phyloP scores from a whole-genome alignment of 192 early-diverging fungal species.

The Funneliformis geosporum region DNA sequence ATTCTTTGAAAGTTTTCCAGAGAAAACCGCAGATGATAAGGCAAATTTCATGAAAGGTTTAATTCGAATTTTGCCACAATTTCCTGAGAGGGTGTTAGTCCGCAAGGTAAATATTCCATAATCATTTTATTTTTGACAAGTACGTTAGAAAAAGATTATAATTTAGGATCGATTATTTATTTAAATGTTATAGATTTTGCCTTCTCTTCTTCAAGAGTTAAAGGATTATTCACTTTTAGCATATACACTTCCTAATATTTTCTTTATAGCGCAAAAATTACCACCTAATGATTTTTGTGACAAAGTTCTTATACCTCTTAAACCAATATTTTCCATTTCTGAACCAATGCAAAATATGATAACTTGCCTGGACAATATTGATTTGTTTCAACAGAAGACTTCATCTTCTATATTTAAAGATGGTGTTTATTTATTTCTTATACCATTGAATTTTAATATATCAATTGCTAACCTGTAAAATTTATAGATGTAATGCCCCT shows the following conservation, averaged over 20 bases:
- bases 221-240: slow-evolving; percentile 75
- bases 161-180: background rate
- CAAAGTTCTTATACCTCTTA: slow-evolving; percentile 61
- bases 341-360: slow-evolving; percentile 70
- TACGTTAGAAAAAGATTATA: too few relatives aligned
- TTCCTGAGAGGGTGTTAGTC: slow-evolving; percentile 66
- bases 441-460: background rate
- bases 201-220: slow-evolving; percentile 67
- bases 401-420: slow-evolving; percentile 63
- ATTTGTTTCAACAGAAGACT: slow-evolving; percentile 67
- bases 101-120: slow-evolving; percentile 59
- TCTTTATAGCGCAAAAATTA: slow-evolving; percentile 66
- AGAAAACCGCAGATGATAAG: slow-evolving; percentile 78
- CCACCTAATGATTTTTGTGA: slow-evolving; percentile 61
- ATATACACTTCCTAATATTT: slow-evolving; percentile 76
- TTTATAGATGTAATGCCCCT: slow-evolving; percentile 69
- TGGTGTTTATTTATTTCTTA: slow-evolving; percentile 42
- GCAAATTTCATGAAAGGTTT: slow-evolving; percentile 79
- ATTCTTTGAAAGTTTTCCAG: slow-evolving; percentile 78
- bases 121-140: background rate
- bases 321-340: slow-evolving; percentile 57
- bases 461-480: too few relatives aligned
- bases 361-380: slow-evolving; percentile 65
- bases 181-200: slow-evolving; percentile 57
- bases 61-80: slow-evolving; percentile 67